Evolutionary conservation across 768 basidiomycete species (phyloP), one percentile per base, ranked within the genome.

Genomic region (Dictyophora rubrovolvata): DNA sequence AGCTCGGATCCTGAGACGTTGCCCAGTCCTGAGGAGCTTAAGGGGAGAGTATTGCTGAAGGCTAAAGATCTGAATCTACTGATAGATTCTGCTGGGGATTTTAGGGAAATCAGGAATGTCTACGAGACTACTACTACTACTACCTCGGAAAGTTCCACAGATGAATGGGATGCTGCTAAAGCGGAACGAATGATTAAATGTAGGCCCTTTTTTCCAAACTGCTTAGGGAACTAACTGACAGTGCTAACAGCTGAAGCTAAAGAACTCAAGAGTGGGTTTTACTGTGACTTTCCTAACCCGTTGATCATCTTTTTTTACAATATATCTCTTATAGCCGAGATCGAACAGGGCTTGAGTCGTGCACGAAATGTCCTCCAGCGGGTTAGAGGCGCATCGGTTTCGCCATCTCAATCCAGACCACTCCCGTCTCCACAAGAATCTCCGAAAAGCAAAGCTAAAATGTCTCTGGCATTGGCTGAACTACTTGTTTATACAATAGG

Each of bases 401-500:
- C 59, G 9, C 53, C 57, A 7, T 16, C 28, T 5, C 54, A 42
- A 22, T 10, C 49, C 12, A 34, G 6, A 17, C 37, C 56, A 33
- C 49, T 54, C 21, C 48, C 48, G 34, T 28, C 23, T 2, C 11
- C 37, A 37, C 20, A 36, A 35, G 42, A 33, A 5, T 18, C 16
- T 16, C 61, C 67, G 36, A 67, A 64, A 55, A 65, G 65, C 10
- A 87, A 84, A 65, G 71, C 72, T 21, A 84, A 82, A 65, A 93
- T 92, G 84, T 93, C 93, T 0, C 68, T 79, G 22, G 77, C 79
- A 1, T 79, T 98, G 1, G 81, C 83, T 1, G 74, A 80, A 1
- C 77, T 97, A 11, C 79, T 97, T 18, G 87, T 97, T 23, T 97
- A 98, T 71, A 97, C 95, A 5, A 84, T 95, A 55, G 95, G 95